Percentiles rank a stretch among this genome's conserved stretches.
phyloP scores from a whole-genome alignment of 148 eudicot genomes.

The Rhododendron molle region DNA sequence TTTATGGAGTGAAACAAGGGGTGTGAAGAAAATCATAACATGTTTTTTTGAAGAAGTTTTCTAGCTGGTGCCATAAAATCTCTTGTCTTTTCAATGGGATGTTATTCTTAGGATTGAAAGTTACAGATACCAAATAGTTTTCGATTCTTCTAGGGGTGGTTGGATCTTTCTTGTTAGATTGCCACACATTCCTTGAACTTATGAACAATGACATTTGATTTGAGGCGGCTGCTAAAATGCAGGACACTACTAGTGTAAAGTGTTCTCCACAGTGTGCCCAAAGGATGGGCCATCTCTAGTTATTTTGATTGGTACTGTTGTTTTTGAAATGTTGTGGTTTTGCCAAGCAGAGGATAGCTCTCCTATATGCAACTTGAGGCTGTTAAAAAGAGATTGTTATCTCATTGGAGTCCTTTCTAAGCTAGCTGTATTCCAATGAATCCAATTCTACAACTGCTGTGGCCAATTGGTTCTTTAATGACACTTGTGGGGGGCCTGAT shows the following conservation, averaged over 20 bases:
- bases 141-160: neutral
- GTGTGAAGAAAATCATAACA: neutral
- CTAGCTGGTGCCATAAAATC: neutral
- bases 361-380: conserved; percentile 5
- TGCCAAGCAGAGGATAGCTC: neutral
- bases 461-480: neutral
- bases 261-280: neutral
- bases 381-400: neutral
- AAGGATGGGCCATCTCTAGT: neutral
- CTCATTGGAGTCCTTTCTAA: neutral
- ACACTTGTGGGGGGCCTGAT: neutral
- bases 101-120: conserved; percentile 21
- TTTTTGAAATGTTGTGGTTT: neutral
- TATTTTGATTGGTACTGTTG: neutral
- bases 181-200: neutral
- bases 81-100: conserved; percentile 26
- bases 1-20: neutral
- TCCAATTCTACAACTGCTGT: neutral
- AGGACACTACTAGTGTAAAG: neutral
- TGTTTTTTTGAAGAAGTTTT: neutral
- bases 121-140: neutral
- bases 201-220: neutral
- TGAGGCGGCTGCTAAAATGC: neutral
- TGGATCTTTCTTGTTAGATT: neutral
- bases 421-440: neutral